Base-by-base conservation (phyloP, 768 basidiomycete genomes). In the Leccinellum rugosiceps region DNA sequence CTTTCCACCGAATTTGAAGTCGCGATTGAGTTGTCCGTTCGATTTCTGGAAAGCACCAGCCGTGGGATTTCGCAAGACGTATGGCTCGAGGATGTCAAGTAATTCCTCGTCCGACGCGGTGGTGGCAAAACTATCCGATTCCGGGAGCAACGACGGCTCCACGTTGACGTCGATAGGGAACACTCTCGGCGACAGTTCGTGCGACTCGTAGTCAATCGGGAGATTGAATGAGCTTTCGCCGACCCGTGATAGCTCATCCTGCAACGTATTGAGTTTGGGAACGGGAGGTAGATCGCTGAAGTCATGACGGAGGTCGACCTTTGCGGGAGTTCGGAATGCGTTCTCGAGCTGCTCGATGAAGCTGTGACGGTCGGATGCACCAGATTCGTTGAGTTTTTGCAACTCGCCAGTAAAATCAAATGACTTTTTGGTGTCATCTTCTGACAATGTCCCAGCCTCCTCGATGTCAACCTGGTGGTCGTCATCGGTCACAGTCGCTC, bases 371-470 rank as follows among this genome's bases (percentile, higher is more conserved):
- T 90, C 84, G 1, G 84, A 85, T 1, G 65, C 88, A 32, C 87
- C 86, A 6, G 83, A 85, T 62, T 88, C 85, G 53, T 87, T 85
- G 50, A 92, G 76, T 63, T 76, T 84, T 69, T 80, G 74, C 52
- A 92, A 71, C 68, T 92, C 91, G 38, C 86, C 88, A 0, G 91
- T 93, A 65, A 92, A 93, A 65, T 93, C 90, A 58, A 92, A 93
- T 1, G 85, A 88, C 63, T 81, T 87, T 74, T 86, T 90, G 0
- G 90, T 92, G 60, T 87, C 83, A 52, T 82, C 82, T 53, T 85
- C 84, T 14, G 83, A 84, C 13, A 76, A 74, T 35, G 67, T 53
- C 3, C 59, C 76, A 21, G 71, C 72, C 19, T 77, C 79, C 26
- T 80, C 79, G 3, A 75, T 57, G 41, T 80, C 75, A 1, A 65